A percentile compares a stretch with the other conserved stretches of the same genome.
Evolutionary conservation across 768 basidiomycete genomes (phyloP).

Genomic region (Pleurotus ostreatus): DNA sequence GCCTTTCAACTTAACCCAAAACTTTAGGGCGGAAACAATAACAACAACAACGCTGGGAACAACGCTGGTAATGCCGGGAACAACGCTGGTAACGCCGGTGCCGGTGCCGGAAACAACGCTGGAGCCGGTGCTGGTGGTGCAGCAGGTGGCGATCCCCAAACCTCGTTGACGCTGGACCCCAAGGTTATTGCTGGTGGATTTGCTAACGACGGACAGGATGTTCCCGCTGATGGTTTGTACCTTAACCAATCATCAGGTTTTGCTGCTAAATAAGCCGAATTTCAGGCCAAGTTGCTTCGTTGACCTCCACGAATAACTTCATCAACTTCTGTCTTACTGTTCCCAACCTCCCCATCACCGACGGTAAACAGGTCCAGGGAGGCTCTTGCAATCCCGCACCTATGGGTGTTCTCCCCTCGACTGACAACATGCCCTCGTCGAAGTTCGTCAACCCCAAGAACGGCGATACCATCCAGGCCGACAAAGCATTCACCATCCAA

Average conservation of each 20-base stretch:
- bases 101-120: conserved; percentile 9
- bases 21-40: conserved; percentile 10
- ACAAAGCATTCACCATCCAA: conserved; percentile 48
- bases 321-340: conserved; percentile 61
- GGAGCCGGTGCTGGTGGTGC: conserved; percentile 1
- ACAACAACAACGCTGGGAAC: conserved; percentile 13
- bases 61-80: background rate
- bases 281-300: conserved; percentile 49
- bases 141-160: conserved; percentile 36
- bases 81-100: background rate
- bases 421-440: conserved; percentile 45
- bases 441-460: conserved; percentile 51
- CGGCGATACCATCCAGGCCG: conserved; percentile 34
- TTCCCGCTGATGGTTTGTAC: conserved; percentile 26
- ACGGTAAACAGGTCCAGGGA: conserved; percentile 35
- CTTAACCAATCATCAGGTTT: conserved; percentile 25
- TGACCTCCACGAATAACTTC: conserved; percentile 70
- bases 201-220: conserved; percentile 45
- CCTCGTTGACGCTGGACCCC: conserved; percentile 37
- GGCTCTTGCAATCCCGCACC: conserved; percentile 48
- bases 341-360: conserved; percentile 48
- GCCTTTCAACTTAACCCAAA: background rate
- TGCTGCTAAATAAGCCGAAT: conserved; percentile 9
- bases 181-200: conserved; percentile 55
- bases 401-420: conserved; percentile 54